Base-by-base conservation (phyloP, 2,329 filamentous ascomycete species). In the Rosellinia necatrix region DNA sequence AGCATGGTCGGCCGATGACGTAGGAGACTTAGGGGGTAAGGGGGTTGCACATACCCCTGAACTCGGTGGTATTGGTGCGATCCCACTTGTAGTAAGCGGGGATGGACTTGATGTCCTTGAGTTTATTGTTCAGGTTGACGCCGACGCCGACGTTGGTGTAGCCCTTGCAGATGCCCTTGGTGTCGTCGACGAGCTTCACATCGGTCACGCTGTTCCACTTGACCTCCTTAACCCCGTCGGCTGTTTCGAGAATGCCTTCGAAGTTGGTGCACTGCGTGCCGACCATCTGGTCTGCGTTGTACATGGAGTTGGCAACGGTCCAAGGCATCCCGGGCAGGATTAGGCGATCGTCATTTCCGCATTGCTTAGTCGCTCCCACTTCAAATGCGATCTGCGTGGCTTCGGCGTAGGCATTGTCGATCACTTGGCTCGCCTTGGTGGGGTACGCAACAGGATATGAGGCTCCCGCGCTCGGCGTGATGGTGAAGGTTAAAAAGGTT, bases 231-330 rank as follows among this genome's bases (percentile, higher is more conserved):
- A 19, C 42, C 15, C 53, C 59, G 3, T 57, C 49, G 2, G 46
- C 2, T 8, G 49, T 12, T 29, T 57, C 3, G 13, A 51, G 44
- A 8, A 61, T 46, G 42, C 49, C 30, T 19, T 59, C 47, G 24
- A 56, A 61, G 35, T 59, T 61, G 29, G 59, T 61, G 41, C 59
- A 61, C 49, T 61, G 59, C 46, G 40, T 48, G 27, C 59, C 59
- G 10, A 60, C 59, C 59, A 61, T 61, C 29, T 54, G 27, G 34
- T 57, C 17, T 4, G 56, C 56, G n/a, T 56, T 56, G 53, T 61
- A 61, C 59, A 61, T 61, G 8, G 56, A 56, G 53, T 61, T 61
- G 59, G 56, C 56, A 7, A 61, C 59, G n/a, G 56, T 59, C 59
- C 59, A 61, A 1, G 59, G 59, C 59, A 52, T 53, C 3, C 59